Percentiles rank a stretch among this genome's conserved stretches.
phyloP scores from a whole-genome alignment of 768 basidiomycete species.

The Trametes meyenii region DNA sequence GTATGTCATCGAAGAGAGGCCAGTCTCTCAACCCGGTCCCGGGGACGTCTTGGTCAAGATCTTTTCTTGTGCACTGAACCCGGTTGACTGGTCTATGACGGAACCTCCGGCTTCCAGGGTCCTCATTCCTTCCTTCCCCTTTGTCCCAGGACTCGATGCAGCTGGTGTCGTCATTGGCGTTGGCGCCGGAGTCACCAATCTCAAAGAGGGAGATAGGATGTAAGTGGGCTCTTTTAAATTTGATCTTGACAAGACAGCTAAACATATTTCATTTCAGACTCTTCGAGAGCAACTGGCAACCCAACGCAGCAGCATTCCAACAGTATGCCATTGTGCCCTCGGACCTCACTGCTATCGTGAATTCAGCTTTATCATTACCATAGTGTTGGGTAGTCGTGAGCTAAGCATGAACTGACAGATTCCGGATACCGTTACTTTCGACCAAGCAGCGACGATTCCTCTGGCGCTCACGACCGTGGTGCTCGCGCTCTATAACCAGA shows the following conservation, averaged over 20 bases:
- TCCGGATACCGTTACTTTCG: conserved; percentile 33
- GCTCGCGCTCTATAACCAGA: background rate
- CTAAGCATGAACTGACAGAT: conserved; percentile 18
- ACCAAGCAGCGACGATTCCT: conserved; percentile 36
- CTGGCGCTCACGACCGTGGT: conserved; percentile 23
- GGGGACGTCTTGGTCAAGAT: conserved; percentile 39
- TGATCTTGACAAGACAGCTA: no score
- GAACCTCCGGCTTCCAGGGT: conserved; percentile 29
- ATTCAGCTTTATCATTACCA: background rate
- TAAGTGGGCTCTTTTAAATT: conserved; percentile 20
- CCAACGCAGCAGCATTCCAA: conserved; percentile 27
- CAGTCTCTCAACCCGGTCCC: conserved; percentile 40
- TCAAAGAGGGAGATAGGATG: conserved; percentile 44
- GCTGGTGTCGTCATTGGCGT: conserved; percentile 43
- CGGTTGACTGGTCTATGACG: conserved; percentile 40
- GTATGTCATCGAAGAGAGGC: conserved; percentile 35
- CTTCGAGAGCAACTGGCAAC: conserved; percentile 20
- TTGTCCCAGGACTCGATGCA: conserved; percentile 41
- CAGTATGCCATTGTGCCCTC: conserved; percentile 31
- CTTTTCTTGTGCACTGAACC: conserved; percentile 35
- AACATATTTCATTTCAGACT: conserved; percentile 9
- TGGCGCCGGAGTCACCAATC: conserved; percentile 41
- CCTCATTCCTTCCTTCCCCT: conserved; percentile 40
- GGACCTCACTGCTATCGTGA: conserved; percentile 27
- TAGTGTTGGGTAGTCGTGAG: no score